Percentiles rank a stretch among this genome's conserved stretches.
phyloP scores from a whole-genome alignment of 805 yeast genomes.

The Zygoascus biomembranicola region DNA sequence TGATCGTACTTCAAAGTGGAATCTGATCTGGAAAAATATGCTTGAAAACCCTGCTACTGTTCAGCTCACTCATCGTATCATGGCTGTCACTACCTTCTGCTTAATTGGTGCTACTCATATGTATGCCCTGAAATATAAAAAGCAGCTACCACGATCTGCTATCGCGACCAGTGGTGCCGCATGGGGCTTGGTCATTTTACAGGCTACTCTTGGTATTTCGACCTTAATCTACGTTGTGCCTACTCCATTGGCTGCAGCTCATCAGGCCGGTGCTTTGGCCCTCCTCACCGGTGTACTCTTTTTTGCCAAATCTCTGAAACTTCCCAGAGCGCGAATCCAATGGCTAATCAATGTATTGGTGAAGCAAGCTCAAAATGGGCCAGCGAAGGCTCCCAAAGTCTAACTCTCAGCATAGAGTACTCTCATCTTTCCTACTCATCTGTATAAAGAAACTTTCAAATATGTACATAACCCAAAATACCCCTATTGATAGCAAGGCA shows the following conservation, averaged over 20 bases:
- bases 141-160: slow-evolving; percentile 48
- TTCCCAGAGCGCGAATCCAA: slow-evolving; percentile 37
- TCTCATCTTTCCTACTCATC: too few relatives aligned
- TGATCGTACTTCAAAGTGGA: slow-evolving; percentile 34
- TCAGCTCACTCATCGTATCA: slow-evolving; percentile 78
- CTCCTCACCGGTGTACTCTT: slow-evolving; percentile 72
- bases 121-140: slow-evolving; percentile 50
- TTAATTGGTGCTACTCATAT: slow-evolving; percentile 63
- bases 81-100: slow-evolving; percentile 75
- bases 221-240: slow-evolving; percentile 89
- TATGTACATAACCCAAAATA: slow-evolving; percentile 1
- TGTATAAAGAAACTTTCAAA: not conserved
- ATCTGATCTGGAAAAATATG: slow-evolving; percentile 78
- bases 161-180: slow-evolving; percentile 51
- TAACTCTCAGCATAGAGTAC: too few relatives aligned
- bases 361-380: slow-evolving; percentile 4
- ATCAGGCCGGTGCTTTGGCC: slow-evolving; percentile 95
- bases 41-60: slow-evolving; percentile 95
- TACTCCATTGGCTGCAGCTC: slow-evolving; percentile 84
- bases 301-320: slow-evolving; percentile 47
- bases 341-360: slow-evolving; percentile 7
- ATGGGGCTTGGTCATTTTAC: slow-evolving; percentile 78
- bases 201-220: slow-evolving; percentile 77
- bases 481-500: too few relatives aligned
- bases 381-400: not conserved